Evolutionary conservation across 1,284 basidiomycete genomes (phyloP), one percentile per base, ranked within the genome.

Genomic region (Ceratobasidium sp.): DNA sequence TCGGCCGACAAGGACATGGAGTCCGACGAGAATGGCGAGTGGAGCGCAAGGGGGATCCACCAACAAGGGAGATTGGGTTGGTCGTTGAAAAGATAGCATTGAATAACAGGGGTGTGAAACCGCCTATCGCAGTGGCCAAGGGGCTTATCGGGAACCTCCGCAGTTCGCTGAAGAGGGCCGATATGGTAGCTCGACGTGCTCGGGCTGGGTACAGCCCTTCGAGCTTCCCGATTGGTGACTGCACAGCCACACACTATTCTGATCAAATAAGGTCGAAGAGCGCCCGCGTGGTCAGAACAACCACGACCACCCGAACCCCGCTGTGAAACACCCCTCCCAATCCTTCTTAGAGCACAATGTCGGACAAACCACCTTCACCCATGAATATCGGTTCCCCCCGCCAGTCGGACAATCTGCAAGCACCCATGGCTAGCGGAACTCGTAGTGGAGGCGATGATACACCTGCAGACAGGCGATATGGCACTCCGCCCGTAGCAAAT

Each of bases 1-100:
- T 71, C 68, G 68, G 68, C 68, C 68, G 68, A 71, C 68, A 44
- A 54, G 68, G 68, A 71, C 42, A 28, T n/a, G 15, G 50, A 48
- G 46, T 46, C 64, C 64, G 64, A 66, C n/a, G 64, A 66, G n/a
- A 44, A 48, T 48, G 64, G 64, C 28, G 59, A 23, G 61, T 64
- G 62, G 64, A 66, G 64, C 64, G 12, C 20, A 26, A 26, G 64
- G 42, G 46, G 48, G 64, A 50, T 38, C 40, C 38, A 38, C 64
- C 64, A 26, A 66, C 40, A 28, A 40, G 33, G 2, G 20, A 42
- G 38, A 10, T 26, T 33, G n/a, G 33, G 48, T 62, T 62, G 33
- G 59, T 62, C 40, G 40, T 20, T 62, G 38, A 62, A 62, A 38
- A 15, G 13, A 38, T 6, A 12, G 38, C 38, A 62, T 59, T 28